Evolutionary conservation across 805 yeast genomes (phyloP).

Genomic region (Candida piceae): DNA sequence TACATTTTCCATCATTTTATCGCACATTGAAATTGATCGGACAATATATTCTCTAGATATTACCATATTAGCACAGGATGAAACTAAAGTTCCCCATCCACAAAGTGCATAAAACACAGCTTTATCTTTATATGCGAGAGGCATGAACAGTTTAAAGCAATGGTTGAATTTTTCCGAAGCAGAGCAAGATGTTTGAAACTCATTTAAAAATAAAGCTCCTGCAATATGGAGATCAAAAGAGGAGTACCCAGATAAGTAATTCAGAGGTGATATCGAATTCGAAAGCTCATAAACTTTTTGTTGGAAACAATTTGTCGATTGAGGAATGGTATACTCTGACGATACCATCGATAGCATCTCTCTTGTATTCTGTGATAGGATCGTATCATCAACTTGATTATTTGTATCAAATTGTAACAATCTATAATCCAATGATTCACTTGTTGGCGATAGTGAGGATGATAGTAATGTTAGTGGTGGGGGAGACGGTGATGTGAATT

Average conservation of each 20-base stretch:
- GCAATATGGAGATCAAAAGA: slow-evolving; percentile 3
- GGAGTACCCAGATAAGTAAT: not conserved
- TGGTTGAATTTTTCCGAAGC: slow-evolving; percentile 10
- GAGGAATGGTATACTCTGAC: too few relatives aligned
- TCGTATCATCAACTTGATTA: too few relatives aligned
- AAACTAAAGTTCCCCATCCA: slow-evolving; percentile 13
- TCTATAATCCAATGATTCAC: too few relatives aligned
- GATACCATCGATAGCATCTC: too few relatives aligned
- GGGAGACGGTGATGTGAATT: too few relatives aligned
- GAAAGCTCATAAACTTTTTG: not conserved
- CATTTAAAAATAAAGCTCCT: slow-evolving; percentile 8
- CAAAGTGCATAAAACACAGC: slow-evolving; percentile 12
- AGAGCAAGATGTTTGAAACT: slow-evolving; percentile 1
- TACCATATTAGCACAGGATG: slow-evolving; percentile 4
- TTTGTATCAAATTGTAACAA: too few relatives aligned
- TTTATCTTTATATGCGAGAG: slow-evolving; percentile 6
- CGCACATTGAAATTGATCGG: slow-evolving; percentile 6
- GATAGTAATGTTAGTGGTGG: too few relatives aligned
- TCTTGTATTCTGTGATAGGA: too few relatives aligned
- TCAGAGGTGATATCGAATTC: not conserved
- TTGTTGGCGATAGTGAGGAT: too few relatives aligned
- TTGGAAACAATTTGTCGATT: too few relatives aligned
- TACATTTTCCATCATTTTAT: slow-evolving; percentile 1
- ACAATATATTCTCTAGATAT: slow-evolving; percentile 4
- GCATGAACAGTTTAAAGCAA: slow-evolving; percentile 7